Evolutionary conservation across 768 basidiomycete genomes (phyloP).

Genomic region (Gymnopilus dilepis): DNA sequence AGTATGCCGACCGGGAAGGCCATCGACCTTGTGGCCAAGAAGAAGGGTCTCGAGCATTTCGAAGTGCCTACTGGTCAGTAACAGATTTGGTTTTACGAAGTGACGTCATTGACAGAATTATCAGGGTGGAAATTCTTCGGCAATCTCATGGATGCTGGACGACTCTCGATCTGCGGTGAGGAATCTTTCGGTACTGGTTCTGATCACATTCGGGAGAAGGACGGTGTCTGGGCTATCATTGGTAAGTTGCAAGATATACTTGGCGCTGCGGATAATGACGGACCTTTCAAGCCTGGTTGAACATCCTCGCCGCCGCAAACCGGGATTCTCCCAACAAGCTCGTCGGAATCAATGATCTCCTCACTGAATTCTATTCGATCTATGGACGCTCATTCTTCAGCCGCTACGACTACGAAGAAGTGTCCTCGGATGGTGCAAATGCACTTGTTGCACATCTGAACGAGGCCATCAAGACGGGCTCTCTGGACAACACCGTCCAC

Average conservation of each 20-base stretch:
- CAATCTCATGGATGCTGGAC: constrained; percentile 98
- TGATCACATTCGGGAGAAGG: constrained; percentile 99
- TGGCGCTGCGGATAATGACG: not conserved
- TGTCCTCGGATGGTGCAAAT: constrained; percentile 88
- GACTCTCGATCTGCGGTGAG: constrained; percentile 97
- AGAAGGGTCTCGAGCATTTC: constrained; percentile 90
- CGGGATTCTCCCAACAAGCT: constrained; percentile 73
- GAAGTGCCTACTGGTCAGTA: constrained; percentile 92
- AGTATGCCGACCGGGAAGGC: constrained; percentile 98
- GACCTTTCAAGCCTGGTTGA: constrained; percentile 81
- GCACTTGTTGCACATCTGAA: constrained; percentile 83
- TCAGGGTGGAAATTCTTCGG: constrained; percentile 99
- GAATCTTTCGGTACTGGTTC: constrained; percentile 99
- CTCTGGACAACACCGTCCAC: constrained; percentile 72
- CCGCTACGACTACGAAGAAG: constrained; percentile 99
- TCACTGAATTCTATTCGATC: constrained; percentile 83
- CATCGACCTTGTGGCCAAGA: constrained; percentile 94
- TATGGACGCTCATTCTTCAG: constrained; percentile 99
- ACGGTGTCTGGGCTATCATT: constrained; percentile 96
- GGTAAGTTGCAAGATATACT: constrained; percentile 54
- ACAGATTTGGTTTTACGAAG: not conserved
- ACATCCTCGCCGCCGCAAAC: constrained; percentile 93
- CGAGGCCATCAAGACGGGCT: constrained; percentile 64
- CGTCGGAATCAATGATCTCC: constrained; percentile 89
- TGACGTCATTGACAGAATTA: not conserved